Conservation (phyloP, 2,329 filamentous ascomycete genomes). For the Arthrobotrys sinensis region DNA sequence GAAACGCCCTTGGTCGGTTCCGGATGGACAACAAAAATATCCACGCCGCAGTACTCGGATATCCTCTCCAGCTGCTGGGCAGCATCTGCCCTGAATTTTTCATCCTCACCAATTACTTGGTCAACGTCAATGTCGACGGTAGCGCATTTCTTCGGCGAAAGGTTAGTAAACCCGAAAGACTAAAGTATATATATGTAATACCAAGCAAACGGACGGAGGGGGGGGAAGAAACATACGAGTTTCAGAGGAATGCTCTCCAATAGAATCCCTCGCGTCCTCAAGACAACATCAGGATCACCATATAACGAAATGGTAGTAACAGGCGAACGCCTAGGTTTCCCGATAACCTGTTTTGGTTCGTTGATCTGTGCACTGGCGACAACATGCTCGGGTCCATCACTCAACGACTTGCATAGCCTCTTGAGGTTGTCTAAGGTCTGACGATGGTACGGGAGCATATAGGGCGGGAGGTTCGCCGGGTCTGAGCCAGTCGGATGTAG, state of each 20-base stretch:
- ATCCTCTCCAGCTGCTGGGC: constrained; percentile 89
- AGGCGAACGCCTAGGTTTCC: constrained; percentile 68
- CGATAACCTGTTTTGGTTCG: constrained; percentile 73
- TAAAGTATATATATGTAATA: constrained; percentile 1
- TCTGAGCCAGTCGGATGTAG: constrained; percentile 86
- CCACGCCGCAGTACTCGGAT: constrained; percentile 89
- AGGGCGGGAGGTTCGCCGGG: constrained; percentile 84
- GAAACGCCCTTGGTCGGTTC: constrained; percentile 71
- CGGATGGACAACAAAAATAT: constrained; percentile 89
- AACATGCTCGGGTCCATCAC: constrained; percentile 77
- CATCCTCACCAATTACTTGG: constrained; percentile 83
- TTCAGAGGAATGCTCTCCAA: constrained; percentile 64
- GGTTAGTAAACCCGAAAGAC: constrained; percentile 42
- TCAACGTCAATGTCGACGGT: constrained; percentile 94
- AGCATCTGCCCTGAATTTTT: constrained; percentile 81
- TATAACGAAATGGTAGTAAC: constrained; percentile 67
- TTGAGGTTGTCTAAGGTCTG: constrained; percentile 86
- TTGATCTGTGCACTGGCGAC: constrained; percentile 88
- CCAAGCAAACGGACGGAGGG: constrained; percentile 12
- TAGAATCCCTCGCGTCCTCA: constrained; percentile 63
- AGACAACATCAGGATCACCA: constrained; percentile 64
- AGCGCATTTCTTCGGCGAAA: constrained; percentile 81
- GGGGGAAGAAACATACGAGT: constrained; percentile 62
- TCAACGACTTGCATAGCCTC: constrained; percentile 85
- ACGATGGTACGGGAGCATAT: constrained; percentile 91